phyloP scores from a whole-genome alignment of 441 rosid genomes.

The Eutrema salsugineum region DNA sequence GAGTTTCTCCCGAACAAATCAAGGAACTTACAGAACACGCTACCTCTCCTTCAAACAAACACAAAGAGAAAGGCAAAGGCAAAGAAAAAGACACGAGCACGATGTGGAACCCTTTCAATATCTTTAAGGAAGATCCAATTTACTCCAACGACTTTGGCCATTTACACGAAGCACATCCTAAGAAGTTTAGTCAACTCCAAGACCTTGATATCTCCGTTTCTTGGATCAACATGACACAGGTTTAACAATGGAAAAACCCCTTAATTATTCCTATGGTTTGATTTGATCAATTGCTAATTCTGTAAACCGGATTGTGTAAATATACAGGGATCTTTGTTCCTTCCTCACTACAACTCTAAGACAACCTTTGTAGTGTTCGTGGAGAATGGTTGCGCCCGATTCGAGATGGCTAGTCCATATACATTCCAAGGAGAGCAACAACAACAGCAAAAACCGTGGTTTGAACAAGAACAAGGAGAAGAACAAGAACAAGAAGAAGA shows the following conservation, averaged over 20 bases:
- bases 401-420: slow-evolving; percentile 62
- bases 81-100: not conserved
- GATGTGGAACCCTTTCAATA: slow-evolving; percentile 30
- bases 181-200: slow-evolving; percentile 38
- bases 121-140: slow-evolving; percentile 28
- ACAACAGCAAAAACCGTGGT: not conserved
- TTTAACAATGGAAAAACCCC: slow-evolving; percentile 14
- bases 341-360: slow-evolving; percentile 50
- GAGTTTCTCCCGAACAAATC: slow-evolving; percentile 34
- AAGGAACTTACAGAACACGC: slow-evolving; percentile 28
- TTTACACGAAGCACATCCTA: slow-evolving; percentile 45
- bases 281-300: not conserved
- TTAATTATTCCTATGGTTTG: not conserved
- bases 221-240: slow-evolving; percentile 36
- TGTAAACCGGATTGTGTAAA: not conserved
- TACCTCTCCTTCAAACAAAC: slow-evolving; percentile 27
- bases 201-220: slow-evolving; percentile 33
- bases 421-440: slow-evolving; percentile 8
- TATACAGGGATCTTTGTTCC: slow-evolving; percentile 41
- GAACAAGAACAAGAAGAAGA: slow-evolving; percentile 16
- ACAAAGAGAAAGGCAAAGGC: not conserved
- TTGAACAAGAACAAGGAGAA: not conserved
- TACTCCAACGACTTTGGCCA: slow-evolving; percentile 50
- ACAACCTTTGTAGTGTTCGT: slow-evolving; percentile 32
- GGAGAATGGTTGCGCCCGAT: slow-evolving; percentile 42